phyloP scores from a whole-genome alignment of 2,329 filamentous ascomycete species.

The Sclerotinia subarctica region DNA sequence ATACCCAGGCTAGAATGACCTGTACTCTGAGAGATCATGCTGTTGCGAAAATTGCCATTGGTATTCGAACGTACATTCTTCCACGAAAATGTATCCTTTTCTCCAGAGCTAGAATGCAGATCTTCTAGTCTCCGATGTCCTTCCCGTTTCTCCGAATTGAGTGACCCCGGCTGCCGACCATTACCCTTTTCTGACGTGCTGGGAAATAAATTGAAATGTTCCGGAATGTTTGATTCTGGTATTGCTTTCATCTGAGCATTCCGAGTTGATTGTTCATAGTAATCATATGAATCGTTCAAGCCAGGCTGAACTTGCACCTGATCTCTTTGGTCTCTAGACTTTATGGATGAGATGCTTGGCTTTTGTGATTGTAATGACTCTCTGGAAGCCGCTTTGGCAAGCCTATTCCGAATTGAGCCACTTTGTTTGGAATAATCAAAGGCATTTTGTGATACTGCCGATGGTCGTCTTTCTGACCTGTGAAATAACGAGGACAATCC shows the following conservation, averaged over 20 bases:
- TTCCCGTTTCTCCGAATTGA: conserved; percentile 7
- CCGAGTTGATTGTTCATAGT: conserved; percentile 32
- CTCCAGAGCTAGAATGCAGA: conserved; percentile 4
- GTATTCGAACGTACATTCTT: conserved; percentile 31
- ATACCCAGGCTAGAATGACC: conserved; percentile 24
- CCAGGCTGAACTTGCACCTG: neutral
- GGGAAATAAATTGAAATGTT: conserved; percentile 15
- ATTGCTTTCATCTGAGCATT: conserved; percentile 31
- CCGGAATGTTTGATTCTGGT: conserved; percentile 30
- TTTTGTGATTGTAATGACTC: conserved; percentile 34
- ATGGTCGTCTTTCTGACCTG: conserved; percentile 26
- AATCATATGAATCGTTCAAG: conserved; percentile 27
- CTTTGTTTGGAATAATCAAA: conserved; percentile 21
- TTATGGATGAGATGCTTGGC: conserved; percentile 29
- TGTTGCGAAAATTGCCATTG: conserved; percentile 12
- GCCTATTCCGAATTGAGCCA: conserved; percentile 25
- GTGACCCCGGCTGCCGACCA: neutral
- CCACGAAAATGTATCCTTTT: conserved; percentile 31
- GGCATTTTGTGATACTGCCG: conserved; percentile 19
- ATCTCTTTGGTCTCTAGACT: conserved; percentile 24
- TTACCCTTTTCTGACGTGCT: neutral
- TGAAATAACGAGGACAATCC: conserved; percentile 38
- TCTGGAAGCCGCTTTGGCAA: conserved; percentile 32
- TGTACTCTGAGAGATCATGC: conserved; percentile 6
- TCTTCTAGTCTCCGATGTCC: conserved; percentile 6